Base-by-base conservation (phyloP, 345 rosid species). In the Dimocarpus longan region DNA sequence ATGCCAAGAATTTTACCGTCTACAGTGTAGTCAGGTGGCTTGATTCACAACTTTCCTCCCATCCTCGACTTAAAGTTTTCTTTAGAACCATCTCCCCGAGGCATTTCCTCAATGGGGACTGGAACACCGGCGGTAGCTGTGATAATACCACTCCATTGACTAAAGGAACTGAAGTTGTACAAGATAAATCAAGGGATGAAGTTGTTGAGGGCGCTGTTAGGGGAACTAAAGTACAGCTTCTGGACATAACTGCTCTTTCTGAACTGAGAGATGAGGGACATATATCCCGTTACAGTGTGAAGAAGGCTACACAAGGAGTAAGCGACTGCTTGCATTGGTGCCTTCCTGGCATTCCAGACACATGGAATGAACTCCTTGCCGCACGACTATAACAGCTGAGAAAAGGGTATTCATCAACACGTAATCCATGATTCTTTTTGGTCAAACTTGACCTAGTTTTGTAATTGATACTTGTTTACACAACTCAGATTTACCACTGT, bases 241-340 rank as follows among this genome's bases (percentile, higher is more conserved):
- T 93, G 84, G 97, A 93, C 78, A 86, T 93, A 52, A 93, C 94
- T 1, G 92, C 92, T 24, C 76, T 93, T 1, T 93, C 97, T 5
- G 85, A 84, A 79, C 83, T 91, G 59, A 82, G 97, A 79, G 95
- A 93, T 32, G 97, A 93, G 82, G 93, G 89, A 80, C 95, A 93
- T 79, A 80, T 91, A 74, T 88, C 92, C 0, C 84, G 79, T 16
- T 90, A 87, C 77, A 88, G 82, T 56, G 80, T 83, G 15, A 92
- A 85, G 18, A 92, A 85, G 78, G 84, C 82, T 6, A 90, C 80
- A 6, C 54, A 59, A 4, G 88, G 88, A 24, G 83, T 84, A 26
- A 86, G 89, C 19, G 98, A 95, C 83, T 95, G 98, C 92, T 87
- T 93, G 87, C 98, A 95, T 79, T 95, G 98, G 98, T 95, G 98